phyloP scores from a whole-genome alignment of 768 basidiomycete genomes.

The Termitomyces bulborhizus region DNA sequence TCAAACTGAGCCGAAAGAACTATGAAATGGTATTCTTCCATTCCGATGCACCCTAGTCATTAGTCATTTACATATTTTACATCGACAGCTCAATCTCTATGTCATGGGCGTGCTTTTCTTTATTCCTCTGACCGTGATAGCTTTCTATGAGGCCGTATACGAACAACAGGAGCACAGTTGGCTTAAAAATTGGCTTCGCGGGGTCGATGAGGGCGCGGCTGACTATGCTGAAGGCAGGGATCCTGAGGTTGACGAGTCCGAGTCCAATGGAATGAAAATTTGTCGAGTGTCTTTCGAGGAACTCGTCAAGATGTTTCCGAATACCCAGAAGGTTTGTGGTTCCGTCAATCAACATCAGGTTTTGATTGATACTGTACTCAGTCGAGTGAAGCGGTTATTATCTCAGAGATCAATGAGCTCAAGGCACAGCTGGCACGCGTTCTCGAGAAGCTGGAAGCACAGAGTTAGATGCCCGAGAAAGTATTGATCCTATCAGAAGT shows the following conservation, averaged over 20 bases:
- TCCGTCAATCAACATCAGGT: neutral
- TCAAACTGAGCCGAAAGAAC: slow-evolving; percentile 36
- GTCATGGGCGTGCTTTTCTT: slow-evolving; percentile 82
- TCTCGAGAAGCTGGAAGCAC: slow-evolving; percentile 28
- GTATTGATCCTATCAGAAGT: neutral
- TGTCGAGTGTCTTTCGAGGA: slow-evolving; percentile 66
- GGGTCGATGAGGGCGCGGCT: slow-evolving; percentile 51
- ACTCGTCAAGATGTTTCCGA: slow-evolving; percentile 66
- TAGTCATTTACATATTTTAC: neutral
- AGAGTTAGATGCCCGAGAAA: neutral
- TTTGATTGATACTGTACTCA: slow-evolving; percentile 18
- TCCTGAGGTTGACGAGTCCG: slow-evolving; percentile 55
- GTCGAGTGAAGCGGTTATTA: slow-evolving; percentile 66
- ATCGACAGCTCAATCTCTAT: slow-evolving; percentile 58
- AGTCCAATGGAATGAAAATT: slow-evolving; percentile 53
- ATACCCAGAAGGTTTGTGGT: slow-evolving; percentile 56
- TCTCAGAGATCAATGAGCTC: slow-evolving; percentile 57
- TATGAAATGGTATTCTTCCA: slow-evolving; percentile 50
- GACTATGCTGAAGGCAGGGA: slow-evolving; percentile 50
- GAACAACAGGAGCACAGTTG: slow-evolving; percentile 46
- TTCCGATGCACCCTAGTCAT: neutral
- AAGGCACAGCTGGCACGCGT: slow-evolving; percentile 38
- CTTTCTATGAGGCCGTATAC: slow-evolving; percentile 64
- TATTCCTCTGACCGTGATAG: slow-evolving; percentile 67
- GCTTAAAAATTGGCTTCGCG: slow-evolving; percentile 63